phyloP scores from a whole-genome alignment of 1,139 yeast genomes.

The Nakaseomyces sp. region DNA sequence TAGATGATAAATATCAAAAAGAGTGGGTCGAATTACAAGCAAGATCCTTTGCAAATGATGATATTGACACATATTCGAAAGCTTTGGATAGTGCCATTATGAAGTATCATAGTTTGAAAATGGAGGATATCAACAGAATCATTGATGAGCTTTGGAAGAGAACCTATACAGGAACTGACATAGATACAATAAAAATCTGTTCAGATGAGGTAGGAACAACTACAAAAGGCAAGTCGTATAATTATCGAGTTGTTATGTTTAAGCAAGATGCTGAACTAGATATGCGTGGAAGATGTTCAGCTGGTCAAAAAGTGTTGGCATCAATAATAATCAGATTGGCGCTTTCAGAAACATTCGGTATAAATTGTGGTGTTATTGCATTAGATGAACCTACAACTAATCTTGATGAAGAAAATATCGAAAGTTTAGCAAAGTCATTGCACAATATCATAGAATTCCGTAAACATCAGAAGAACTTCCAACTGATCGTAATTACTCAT shows the following conservation, averaged over 20 bases:
- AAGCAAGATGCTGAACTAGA: conserved; percentile 88
- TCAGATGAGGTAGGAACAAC: conserved; percentile 58
- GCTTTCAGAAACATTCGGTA: conserved; percentile 91
- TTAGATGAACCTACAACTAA: conserved; percentile 98
- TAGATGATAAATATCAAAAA: conserved; percentile 53
- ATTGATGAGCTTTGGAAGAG: conserved; percentile 88
- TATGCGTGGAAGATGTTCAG: conserved; percentile 97
- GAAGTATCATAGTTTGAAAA: conserved; percentile 84
- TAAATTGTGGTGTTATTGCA: conserved; percentile 90
- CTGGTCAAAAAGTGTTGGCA: conserved; percentile 94
- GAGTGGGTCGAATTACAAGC: conserved; percentile 77
- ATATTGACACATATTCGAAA: conserved; percentile 69
- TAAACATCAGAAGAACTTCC: conserved; percentile 76
- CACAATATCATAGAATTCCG: conserved; percentile 68
- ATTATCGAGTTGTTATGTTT: conserved; percentile 91
- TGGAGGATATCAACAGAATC: conserved; percentile 85
- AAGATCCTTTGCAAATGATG: conserved; percentile 71
- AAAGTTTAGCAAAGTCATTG: conserved; percentile 75
- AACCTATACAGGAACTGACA: conserved; percentile 92
- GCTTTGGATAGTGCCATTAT: conserved; percentile 90
- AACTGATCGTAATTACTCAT: conserved; percentile 88
- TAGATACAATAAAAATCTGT: conserved; percentile 78
- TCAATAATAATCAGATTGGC: conserved; percentile 87
- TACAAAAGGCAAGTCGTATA: conserved; percentile 65
- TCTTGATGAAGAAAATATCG: conserved; percentile 81